Evolutionary conservation across 441 rosid species (phyloP), one percentile per base, ranked within the genome.

Genomic region (Erysimum cheiri): DNA sequence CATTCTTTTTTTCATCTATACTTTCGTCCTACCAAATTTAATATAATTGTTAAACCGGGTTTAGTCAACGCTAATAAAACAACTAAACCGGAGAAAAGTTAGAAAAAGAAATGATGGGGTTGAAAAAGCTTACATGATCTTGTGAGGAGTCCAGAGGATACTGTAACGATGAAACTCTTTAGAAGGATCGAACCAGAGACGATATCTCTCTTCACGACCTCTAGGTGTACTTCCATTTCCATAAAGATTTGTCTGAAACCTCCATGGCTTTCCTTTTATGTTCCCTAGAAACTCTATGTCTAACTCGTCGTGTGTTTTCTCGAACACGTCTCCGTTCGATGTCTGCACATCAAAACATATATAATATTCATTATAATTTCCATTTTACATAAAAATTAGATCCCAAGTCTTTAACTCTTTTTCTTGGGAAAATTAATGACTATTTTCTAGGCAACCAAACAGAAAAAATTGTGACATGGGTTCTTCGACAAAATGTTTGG

Each of bases 221-320:
- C 88, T 81, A 28, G 19, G 56, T 0, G 90, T 86, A 85, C 99
- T 94, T 8, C 99, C 99, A 48, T 94, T 90, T 0, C 99, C 97
- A 17, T 94, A 94, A 49, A 94, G 69, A 70, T 94, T 92, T 1
- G 97, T 94, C 70, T 94, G 98, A 52, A 94, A 87, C 69, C 97
- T 88, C 99, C 99, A 94, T 59, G 95, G 89, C 73, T 88, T 85
- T 52, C 96, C 96, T 29, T 77, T 71, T 6, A 87, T 76, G 72
- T 92, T 90, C 1, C 99, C 99, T 49, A 94, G 58, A 77, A 94
- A 94, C 82, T 94, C 99, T 35, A 94, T 82, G 83, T 94, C 99
- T 74, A 94, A 54, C 67, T 94, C 99, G 56, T 92, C 99, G 67
- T 94, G 99, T 8, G 60, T 87, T 83, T 86, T 92, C 87, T 84